A percentile compares a stretch with the other conserved stretches of the same genome.
phyloP scores from a whole-genome alignment of 148 eudicot species.

The Persicaria maculosa region DNA sequence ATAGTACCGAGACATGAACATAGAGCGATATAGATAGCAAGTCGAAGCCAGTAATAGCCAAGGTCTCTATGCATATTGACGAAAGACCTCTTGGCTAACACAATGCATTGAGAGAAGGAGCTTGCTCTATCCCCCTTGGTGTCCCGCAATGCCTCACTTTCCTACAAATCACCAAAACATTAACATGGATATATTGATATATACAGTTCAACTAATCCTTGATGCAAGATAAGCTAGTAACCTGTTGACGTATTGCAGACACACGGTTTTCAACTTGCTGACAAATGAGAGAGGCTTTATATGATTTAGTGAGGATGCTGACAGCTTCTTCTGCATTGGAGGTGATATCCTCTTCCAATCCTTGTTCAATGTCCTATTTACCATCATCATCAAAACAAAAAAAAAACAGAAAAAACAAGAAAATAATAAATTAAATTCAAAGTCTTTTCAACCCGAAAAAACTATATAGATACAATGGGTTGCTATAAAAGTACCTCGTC shows the following conservation, averaged over 20 bases:
- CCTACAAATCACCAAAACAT: slow-evolving; percentile 16
- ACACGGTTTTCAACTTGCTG: slow-evolving; percentile 28
- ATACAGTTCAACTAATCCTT: neutral
- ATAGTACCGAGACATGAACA: slow-evolving; percentile 46
- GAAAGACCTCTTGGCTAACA: slow-evolving; percentile 43
- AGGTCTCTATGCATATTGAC: slow-evolving; percentile 57
- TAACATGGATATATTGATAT: too few species aligned
- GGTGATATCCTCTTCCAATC: slow-evolving; percentile 6
- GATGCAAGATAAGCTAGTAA: neutral
- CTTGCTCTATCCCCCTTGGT: slow-evolving; percentile 25
- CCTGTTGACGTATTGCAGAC: slow-evolving; percentile 23
- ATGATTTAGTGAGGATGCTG: slow-evolving; percentile 28
- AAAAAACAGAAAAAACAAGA: too few species aligned
- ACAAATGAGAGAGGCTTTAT: slow-evolving; percentile 28
- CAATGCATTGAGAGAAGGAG: slow-evolving; percentile 30
- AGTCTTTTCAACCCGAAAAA: too few species aligned
- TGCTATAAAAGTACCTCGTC: slow-evolving; percentile 31
- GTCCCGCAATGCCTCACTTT: slow-evolving; percentile 19
- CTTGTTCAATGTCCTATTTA: slow-evolving; percentile 36
- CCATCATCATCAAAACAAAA: neutral
- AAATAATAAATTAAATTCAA: too few species aligned
- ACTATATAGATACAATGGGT: too few species aligned
- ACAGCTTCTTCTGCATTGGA: slow-evolving; percentile 27
- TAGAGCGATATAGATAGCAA: slow-evolving; percentile 39
- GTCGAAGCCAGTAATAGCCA: slow-evolving; percentile 56